Percentiles rank a stretch among this genome's conserved stretches.
These are phyloP conservation scores for Brachypodium distachyon DNA, from an alignment of 202 grass and related monocot species.

Conservation along the genomic window DNA sequence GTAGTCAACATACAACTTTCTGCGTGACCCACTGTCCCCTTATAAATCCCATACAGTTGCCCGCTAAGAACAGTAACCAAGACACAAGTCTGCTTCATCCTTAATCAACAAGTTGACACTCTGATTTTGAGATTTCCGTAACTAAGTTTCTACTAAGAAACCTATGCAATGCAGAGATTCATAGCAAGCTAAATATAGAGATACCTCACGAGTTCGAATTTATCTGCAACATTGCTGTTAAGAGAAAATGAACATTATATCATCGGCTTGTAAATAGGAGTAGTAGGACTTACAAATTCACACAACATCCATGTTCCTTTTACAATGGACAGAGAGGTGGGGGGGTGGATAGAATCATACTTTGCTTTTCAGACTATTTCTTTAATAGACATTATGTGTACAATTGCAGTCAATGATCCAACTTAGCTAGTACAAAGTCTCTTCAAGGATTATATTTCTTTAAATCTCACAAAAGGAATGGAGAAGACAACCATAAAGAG, in stretches of 20 bases:
- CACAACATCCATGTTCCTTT: neutral
- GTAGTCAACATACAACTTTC: neutral
- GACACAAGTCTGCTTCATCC: neutral
- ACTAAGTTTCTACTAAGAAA: neutral
- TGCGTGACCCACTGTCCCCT: neutral
- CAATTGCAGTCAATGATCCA: too few relatives aligned
- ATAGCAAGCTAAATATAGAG: neutral
- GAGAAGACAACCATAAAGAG: neutral
- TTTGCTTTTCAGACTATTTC: neutral
- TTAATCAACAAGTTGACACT: neutral
- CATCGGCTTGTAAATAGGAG: neutral
- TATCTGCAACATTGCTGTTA: neutral
- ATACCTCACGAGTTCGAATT: neutral
- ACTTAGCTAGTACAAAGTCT: neutral
- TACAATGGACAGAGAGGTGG: neutral
- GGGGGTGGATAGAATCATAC: neutral
- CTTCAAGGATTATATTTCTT: neutral
- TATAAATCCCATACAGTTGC: neutral
- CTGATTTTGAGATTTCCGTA: neutral
- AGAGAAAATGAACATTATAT: neutral
- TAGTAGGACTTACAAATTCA: neutral
- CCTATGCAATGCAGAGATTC: neutral
- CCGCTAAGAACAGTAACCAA: neutral
- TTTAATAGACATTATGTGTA: neutral
- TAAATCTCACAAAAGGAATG: neutral